These are phyloP conservation scores for Clonostachys solani DNA, from an alignment of 2,329 filamentous ascomycete genomes.

Conservation along the genomic window DNA sequence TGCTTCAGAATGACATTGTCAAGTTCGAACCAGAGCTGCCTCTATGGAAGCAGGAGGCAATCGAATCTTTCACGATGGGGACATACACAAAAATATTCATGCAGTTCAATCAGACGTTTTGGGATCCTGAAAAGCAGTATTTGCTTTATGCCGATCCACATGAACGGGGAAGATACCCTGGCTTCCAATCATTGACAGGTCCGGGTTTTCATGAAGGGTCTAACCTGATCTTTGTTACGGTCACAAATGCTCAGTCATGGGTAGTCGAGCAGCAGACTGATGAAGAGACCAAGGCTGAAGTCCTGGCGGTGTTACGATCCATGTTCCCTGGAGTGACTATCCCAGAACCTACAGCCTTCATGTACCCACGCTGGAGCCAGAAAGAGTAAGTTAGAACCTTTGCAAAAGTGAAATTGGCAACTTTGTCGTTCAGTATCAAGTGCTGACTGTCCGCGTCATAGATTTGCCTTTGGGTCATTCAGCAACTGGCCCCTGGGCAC, in stretches of 20 bases:
- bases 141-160: conserved; percentile 39
- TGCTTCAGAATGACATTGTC: conserved; percentile 58
- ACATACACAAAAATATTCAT: conserved; percentile 73
- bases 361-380: conserved; percentile 43
- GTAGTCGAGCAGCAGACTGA: conserved; percentile 55
- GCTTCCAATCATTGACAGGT: conserved; percentile 59
- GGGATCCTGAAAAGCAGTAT: conserved; percentile 40
- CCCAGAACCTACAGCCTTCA: conserved; percentile 55
- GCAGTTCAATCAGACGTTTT: conserved; percentile 65
- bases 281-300: conserved; percentile 50
- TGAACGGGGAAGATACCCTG: conserved; percentile 40
- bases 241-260: conserved; percentile 52
- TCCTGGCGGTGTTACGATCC: conserved; percentile 49
- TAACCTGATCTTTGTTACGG: conserved; percentile 63
- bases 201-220: conserved; percentile 55
- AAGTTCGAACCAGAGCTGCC: conserved; percentile 56
- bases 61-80: conserved; percentile 63
- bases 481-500: conserved; percentile 64
- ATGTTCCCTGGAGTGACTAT: conserved; percentile 57
- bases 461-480: conserved; percentile 55
- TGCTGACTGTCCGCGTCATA: not conserved
- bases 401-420: not conserved
- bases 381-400: conserved; percentile 11
- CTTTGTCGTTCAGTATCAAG: too few relatives aligned
- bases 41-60: conserved; percentile 58